A percentile compares a stretch with the other conserved stretches of the same genome.
Conservation (phyloP, 2,329 filamentous ascomycete species). For the Alternaria ethzedia region DNA sequence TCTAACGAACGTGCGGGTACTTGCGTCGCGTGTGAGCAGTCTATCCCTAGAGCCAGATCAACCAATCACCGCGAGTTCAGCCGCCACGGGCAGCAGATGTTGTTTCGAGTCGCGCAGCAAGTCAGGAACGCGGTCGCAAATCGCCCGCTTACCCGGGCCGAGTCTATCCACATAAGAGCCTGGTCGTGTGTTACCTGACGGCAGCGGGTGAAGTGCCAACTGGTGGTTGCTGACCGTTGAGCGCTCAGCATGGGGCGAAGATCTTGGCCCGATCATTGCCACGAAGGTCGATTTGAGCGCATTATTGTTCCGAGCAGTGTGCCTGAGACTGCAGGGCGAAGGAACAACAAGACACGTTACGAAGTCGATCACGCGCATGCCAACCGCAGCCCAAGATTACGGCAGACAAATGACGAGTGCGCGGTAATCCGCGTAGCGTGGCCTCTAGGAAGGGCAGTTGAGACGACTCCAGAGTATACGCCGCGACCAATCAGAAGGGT, state of each 20-base stretch:
- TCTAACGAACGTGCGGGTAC: conserved; percentile 7
- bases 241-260: neutral
- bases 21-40: neutral
- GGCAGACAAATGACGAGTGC: conserved; percentile 1
- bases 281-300: neutral
- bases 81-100: conserved; percentile 7
- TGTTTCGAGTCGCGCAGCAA: neutral
- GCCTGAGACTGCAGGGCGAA: neutral
- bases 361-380: neutral
- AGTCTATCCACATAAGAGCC: neutral
- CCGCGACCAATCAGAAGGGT: neutral
- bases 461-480: neutral
- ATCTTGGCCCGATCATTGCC: neutral
- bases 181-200: conserved; percentile 4
- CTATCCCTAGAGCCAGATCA: neutral
- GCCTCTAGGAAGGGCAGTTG: neutral
- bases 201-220: conserved; percentile 2
- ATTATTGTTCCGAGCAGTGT: conserved; percentile 2
- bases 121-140: conserved; percentile 1
- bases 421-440: neutral
- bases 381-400: neutral
- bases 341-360: neutral
- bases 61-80: neutral
- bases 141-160: conserved; percentile 1
- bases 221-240: conserved; percentile 5